Conservation (phyloP, 257 asterid species). For the Solanum arcanum region DNA sequence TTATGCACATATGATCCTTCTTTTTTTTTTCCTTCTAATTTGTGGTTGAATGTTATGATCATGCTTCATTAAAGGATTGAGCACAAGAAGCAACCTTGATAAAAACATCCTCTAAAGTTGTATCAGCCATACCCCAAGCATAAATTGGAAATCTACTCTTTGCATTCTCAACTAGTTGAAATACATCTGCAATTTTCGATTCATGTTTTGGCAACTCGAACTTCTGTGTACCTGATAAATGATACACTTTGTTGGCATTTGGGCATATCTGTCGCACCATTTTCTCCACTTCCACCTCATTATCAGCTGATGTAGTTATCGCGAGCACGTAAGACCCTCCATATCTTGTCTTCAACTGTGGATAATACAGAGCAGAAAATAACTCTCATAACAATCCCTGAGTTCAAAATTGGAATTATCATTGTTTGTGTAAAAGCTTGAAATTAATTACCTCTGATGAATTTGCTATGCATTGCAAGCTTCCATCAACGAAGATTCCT, state of each 20-base stretch:
- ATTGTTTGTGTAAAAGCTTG: not conserved
- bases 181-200: constrained; percentile 62
- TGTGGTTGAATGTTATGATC: constrained; percentile 13
- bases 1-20: not conserved
- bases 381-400: not conserved
- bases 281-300: constrained; percentile 64
- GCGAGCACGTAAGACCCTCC: constrained; percentile 89
- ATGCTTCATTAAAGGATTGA: constrained; percentile 46
- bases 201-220: constrained; percentile 86
- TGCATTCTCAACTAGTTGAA: constrained; percentile 77
- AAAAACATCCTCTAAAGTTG: constrained; percentile 88
- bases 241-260: constrained; percentile 66
- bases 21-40: not conserved
- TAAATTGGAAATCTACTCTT: constrained; percentile 71
- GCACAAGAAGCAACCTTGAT: constrained; percentile 88
- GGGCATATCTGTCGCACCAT: constrained; percentile 48
- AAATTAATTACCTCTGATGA: constrained; percentile 67
- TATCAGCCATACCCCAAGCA: constrained; percentile 95
- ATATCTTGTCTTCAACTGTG: constrained; percentile 83
- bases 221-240: constrained; percentile 88
- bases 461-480: constrained; percentile 86
- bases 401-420: not conserved
- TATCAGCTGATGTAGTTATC: constrained; percentile 62
- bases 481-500: constrained; percentile 90
- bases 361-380: not conserved